Evolutionary conservation across 2,329 filamentous ascomycete genomes (phyloP).

Genomic region (Drechslerella stenobrocha): DNA sequence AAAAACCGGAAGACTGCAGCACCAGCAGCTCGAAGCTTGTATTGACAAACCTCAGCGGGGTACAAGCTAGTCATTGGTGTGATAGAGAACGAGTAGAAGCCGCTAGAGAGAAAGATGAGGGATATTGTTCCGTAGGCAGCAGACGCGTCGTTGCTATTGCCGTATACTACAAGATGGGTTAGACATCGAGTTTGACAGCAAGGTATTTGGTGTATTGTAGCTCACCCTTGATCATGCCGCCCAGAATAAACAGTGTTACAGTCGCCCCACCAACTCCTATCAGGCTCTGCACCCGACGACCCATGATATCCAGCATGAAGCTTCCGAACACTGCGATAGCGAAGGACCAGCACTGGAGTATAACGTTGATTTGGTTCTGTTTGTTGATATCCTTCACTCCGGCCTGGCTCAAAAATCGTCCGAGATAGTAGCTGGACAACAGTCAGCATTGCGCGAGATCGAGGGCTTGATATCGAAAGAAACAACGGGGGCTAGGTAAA

Average conservation of each 20-base stretch:
- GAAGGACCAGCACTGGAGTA: slow-evolving; percentile 56
- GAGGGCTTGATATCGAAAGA: too few species aligned
- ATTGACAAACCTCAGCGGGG: slow-evolving; percentile 54
- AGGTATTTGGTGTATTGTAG: background rate
- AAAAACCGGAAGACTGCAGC: slow-evolving; percentile 54
- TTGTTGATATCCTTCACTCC: slow-evolving; percentile 53
- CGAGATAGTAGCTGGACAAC: slow-evolving; percentile 52
- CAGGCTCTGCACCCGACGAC: slow-evolving; percentile 54
- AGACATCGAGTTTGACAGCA: background rate
- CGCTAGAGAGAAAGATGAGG: slow-evolving; percentile 55
- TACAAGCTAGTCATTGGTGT: slow-evolving; percentile 55
- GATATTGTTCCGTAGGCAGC: slow-evolving; percentile 57
- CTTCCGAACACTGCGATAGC: slow-evolving; percentile 54
- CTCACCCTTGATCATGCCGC: slow-evolving; percentile 53
- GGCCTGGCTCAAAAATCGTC: slow-evolving; percentile 53
- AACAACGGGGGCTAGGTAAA: too few species aligned
- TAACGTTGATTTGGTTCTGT: slow-evolving; percentile 54
- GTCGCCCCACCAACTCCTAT: slow-evolving; percentile 53
- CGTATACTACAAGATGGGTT: slow-evolving; percentile 51
- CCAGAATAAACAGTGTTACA: slow-evolving; percentile 50
- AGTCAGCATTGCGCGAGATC: background rate
- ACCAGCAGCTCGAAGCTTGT: slow-evolving; percentile 54
- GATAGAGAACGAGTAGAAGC: slow-evolving; percentile 54
- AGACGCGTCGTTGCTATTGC: slow-evolving; percentile 55
- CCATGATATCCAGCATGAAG: slow-evolving; percentile 55